Conservation (phyloP, 805 yeast genomes). For the Ogataea zsoltii region DNA sequence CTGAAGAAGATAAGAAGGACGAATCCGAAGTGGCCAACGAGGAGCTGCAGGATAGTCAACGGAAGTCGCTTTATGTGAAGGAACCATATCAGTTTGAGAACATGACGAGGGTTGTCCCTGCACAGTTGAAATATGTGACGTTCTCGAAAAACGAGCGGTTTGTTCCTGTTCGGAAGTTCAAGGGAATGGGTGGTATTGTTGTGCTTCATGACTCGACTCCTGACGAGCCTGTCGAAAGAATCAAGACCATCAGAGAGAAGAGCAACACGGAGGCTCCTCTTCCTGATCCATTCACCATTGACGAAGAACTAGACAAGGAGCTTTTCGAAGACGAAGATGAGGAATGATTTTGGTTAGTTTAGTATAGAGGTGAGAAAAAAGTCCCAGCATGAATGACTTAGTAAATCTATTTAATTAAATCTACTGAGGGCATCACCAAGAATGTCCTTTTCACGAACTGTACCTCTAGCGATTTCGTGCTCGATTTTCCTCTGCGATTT, state of each 20-base stretch:
- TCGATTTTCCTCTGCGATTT: slow-evolving; percentile 64
- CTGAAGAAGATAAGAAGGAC: slow-evolving; percentile 22
- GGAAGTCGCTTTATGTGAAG: slow-evolving; percentile 52
- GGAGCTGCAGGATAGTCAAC: slow-evolving; percentile 32
- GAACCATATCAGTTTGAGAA: slow-evolving; percentile 73
- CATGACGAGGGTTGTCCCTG: slow-evolving; percentile 85
- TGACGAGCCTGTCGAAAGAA: slow-evolving; percentile 58
- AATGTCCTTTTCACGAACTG: slow-evolving; percentile 52
- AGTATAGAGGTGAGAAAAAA: no score
- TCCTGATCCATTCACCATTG: slow-evolving; percentile 68
- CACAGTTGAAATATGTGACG: slow-evolving; percentile 80
- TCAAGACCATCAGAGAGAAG: slow-evolving; percentile 82
- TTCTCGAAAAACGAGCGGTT: slow-evolving; percentile 75
- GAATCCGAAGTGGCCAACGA: slow-evolving; percentile 18
- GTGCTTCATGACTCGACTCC: slow-evolving; percentile 67
- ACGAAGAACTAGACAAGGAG: slow-evolving; percentile 39
- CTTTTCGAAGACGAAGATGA: slow-evolving; percentile 27
- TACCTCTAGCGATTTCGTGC: slow-evolving; percentile 44
- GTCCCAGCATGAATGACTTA: no score
- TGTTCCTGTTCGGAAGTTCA: slow-evolving; percentile 78
- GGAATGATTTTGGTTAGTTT: not conserved
- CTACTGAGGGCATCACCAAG: slow-evolving; percentile 52
- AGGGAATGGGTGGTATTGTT: slow-evolving; percentile 68
- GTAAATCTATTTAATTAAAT: slow-evolving; percentile 34
- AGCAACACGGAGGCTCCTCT: slow-evolving; percentile 72